Evolutionary conservation across 2,329 filamentous ascomycete genomes (phyloP).

Genomic region (Bimuria novae-zelandiae): DNA sequence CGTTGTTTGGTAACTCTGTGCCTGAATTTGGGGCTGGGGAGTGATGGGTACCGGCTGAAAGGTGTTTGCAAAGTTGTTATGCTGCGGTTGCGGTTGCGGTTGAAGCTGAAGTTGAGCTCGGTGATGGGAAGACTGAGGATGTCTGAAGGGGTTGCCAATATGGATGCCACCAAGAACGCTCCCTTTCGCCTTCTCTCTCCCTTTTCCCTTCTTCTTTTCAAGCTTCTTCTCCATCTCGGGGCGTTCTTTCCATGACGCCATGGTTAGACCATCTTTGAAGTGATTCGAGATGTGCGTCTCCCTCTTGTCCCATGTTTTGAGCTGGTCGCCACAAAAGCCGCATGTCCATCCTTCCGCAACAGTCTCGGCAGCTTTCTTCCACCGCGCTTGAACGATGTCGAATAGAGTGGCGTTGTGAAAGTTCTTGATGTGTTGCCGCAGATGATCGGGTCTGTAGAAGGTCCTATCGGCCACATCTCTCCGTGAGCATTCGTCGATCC

Average conservation of each 20-base stretch:
- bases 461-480: slow-evolving; percentile 35
- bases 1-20: neutral
- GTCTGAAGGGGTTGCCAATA: neutral
- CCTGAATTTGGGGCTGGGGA: neutral
- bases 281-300: slow-evolving; percentile 40
- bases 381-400: slow-evolving; percentile 32
- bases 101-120: neutral
- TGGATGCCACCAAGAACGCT: neutral
- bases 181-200: slow-evolving; percentile 4
- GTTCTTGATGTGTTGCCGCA: slow-evolving; percentile 41
- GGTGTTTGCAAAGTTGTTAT: slow-evolving; percentile 10
- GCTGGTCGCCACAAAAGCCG: slow-evolving; percentile 34
- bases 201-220: slow-evolving; percentile 10
- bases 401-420: slow-evolving; percentile 32
- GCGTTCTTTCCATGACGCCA: slow-evolving; percentile 31
- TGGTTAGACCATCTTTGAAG: slow-evolving; percentile 39
- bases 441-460: slow-evolving; percentile 39
- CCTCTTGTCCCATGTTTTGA: slow-evolving; percentile 34
- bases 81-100: neutral
- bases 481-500: slow-evolving; percentile 37
- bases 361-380: slow-evolving; percentile 28
- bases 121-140: neutral
- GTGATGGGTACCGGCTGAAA: slow-evolving; percentile 10
- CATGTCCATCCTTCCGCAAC: slow-evolving; percentile 31
- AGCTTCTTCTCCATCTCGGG: neutral